Evolutionary conservation across 2,329 filamentous ascomycete genomes (phyloP).

Genomic region (Gremmenia infestans): DNA sequence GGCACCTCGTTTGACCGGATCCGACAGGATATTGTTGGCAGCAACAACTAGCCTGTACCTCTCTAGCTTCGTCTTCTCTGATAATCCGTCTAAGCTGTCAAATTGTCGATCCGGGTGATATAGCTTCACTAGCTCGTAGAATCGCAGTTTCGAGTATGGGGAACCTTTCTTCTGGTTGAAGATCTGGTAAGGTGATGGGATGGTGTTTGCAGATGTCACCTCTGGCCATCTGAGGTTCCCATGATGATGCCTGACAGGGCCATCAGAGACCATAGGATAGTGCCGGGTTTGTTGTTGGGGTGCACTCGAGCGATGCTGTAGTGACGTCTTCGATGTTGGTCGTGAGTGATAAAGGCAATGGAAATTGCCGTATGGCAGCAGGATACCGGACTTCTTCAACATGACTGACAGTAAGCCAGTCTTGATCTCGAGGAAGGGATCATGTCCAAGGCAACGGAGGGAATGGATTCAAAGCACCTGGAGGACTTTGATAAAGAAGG

Average conservation of each 20-base stretch:
- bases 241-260: slow-evolving; percentile 34
- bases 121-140: slow-evolving; percentile 88
- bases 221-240: slow-evolving; percentile 29
- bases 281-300: slow-evolving; percentile 23
- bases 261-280: slow-evolving; percentile 35
- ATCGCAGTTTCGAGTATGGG: slow-evolving; percentile 76
- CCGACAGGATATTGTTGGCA: slow-evolving; percentile 82
- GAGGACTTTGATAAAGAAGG: background rate
- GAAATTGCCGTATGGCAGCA: slow-evolving; percentile 35
- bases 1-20: slow-evolving; percentile 69
- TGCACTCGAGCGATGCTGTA: slow-evolving; percentile 16
- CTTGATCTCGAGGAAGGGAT: background rate
- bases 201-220: slow-evolving; percentile 21
- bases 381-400: slow-evolving; percentile 40
- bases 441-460: slow-evolving; percentile 1
- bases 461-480: background rate
- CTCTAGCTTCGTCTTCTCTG: slow-evolving; percentile 66
- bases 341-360: slow-evolving; percentile 31
- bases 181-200: slow-evolving; percentile 80
- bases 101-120: slow-evolving; percentile 80
- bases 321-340: slow-evolving; percentile 29
- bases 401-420: slow-evolving; percentile 30
- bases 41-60: slow-evolving; percentile 85
- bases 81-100: slow-evolving; percentile 39
- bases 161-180: slow-evolving; percentile 55